phyloP scores from a whole-genome alignment of 2,329 filamentous ascomycete genomes.

The Claviceps fusiformis region DNA sequence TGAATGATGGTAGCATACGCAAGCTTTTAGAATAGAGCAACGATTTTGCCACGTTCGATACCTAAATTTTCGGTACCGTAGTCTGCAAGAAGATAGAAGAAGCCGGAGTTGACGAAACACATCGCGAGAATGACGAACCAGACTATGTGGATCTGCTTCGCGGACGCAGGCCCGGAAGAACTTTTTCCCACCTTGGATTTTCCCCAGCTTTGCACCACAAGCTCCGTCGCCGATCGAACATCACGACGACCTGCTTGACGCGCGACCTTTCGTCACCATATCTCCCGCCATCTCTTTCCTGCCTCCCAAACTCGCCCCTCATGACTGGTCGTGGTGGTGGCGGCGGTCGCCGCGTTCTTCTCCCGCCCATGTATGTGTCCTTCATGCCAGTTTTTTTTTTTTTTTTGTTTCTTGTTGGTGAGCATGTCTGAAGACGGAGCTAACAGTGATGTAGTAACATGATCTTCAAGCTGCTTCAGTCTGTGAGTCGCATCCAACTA shows the following conservation, averaged over 20 bases:
- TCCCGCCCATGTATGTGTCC: constrained; percentile 39
- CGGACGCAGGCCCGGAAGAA: not conserved
- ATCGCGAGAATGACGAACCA: not conserved
- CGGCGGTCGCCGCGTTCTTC: constrained; percentile 44
- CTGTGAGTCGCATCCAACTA: constrained; percentile 19
- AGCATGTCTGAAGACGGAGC: constrained; percentile 5
- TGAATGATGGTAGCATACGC: no score
- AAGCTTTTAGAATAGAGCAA: no score
- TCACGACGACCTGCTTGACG: constrained; percentile 2
- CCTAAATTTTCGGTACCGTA: no score
- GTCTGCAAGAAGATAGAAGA: not conserved
- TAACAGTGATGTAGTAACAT: constrained; percentile 26
- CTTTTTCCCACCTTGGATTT: constrained; percentile 5
- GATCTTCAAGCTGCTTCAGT: constrained; percentile 65
- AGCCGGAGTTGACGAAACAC: not conserved
- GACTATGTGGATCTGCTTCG: not conserved
- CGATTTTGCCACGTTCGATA: no score
- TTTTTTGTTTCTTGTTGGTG: not conserved
- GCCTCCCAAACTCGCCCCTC: constrained; percentile 1
- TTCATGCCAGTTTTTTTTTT: not conserved
- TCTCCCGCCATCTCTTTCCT: not conserved
- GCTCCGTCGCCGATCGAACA: not conserved
- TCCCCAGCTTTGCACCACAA: constrained; percentile 1
- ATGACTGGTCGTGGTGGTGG: constrained; percentile 49
- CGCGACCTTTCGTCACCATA: not conserved